These are phyloP conservation scores for Erythrobasidium hasegawianum DNA, from an alignment of 1,284 basidiomycete species.

Conservation along the genomic window DNA sequence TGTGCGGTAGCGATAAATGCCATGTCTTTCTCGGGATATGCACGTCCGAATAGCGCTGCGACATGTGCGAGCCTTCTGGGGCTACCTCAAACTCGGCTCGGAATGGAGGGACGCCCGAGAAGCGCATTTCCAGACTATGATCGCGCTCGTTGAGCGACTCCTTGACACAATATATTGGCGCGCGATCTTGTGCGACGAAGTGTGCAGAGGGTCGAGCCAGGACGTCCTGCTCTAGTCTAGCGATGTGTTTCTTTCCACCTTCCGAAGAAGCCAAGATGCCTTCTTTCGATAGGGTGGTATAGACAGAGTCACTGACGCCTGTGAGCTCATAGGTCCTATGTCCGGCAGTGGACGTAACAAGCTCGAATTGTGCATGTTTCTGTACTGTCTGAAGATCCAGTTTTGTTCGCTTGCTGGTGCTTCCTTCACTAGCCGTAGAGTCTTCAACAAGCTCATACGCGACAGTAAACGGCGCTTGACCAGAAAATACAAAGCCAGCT, in stretches of 20 bases:
- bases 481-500: slow-evolving; percentile 12
- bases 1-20: slow-evolving; percentile 71
- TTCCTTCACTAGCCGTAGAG: slow-evolving; percentile 26
- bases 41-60: slow-evolving; percentile 56
- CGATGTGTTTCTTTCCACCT: slow-evolving; percentile 39
- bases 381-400: slow-evolving; percentile 39
- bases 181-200: slow-evolving; percentile 62
- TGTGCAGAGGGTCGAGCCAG: slow-evolving; percentile 68
- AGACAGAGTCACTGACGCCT: slow-evolving; percentile 81
- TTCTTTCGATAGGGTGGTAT: slow-evolving; percentile 57
- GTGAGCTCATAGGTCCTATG: slow-evolving; percentile 83
- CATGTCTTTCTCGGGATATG: slow-evolving; percentile 60
- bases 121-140: slow-evolving; percentile 55
- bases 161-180: slow-evolving; percentile 70
- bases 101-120: slow-evolving; percentile 86
- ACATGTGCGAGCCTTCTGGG: slow-evolving; percentile 65
- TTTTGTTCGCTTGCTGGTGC: slow-evolving; percentile 4
- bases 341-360: slow-evolving; percentile 73
- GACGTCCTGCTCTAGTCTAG: slow-evolving; percentile 72
- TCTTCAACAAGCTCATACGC: slow-evolving; percentile 40
- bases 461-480: slow-evolving; percentile 41
- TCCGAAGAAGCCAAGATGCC: slow-evolving; percentile 40
- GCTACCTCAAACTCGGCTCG: slow-evolving; percentile 68
- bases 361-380: slow-evolving; percentile 46
- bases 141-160: slow-evolving; percentile 59